Conservation (phyloP, 2,329 filamentous ascomycete species). For the Paraphaeosphaeria sporulosa region DNA sequence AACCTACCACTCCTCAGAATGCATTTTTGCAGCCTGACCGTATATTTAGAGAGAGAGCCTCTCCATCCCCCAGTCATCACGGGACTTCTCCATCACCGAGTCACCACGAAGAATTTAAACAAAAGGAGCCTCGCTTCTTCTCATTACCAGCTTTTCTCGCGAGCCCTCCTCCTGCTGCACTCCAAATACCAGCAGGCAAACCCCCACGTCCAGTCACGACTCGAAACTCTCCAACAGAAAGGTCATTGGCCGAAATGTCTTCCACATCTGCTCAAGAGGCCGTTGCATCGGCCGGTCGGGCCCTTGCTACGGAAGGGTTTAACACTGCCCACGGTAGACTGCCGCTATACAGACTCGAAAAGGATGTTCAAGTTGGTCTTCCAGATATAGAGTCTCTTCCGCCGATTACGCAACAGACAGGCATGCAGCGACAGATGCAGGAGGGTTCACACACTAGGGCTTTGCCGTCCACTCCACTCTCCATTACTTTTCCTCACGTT, state of each 20-base stretch:
- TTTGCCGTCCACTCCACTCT: conserved; percentile 12
- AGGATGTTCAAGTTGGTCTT: background rate
- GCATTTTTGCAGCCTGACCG: conserved; percentile 10
- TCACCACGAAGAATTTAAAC: conserved; percentile 8
- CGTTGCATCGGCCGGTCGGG: conserved; percentile 17
- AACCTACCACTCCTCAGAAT: background rate
- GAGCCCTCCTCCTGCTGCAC: conserved; percentile 10
- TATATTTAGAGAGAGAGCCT: background rate
- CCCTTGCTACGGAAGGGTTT: conserved; percentile 9
- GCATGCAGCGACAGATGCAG: background rate
- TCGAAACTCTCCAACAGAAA: background rate
- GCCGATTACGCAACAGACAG: conserved; percentile 5
- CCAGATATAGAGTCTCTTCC: conserved; percentile 6
- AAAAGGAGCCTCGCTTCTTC: conserved; percentile 25
- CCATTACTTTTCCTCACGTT: conserved; percentile 18
- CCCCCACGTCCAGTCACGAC: background rate
- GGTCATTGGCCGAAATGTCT: background rate
- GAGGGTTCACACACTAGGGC: background rate
- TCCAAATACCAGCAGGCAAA: conserved; percentile 5
- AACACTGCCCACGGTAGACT: background rate
- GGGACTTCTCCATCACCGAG: background rate
- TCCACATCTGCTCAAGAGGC: conserved; percentile 19
- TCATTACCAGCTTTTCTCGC: conserved; percentile 28
- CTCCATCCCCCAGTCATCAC: background rate
- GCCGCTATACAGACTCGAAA: background rate